phyloP scores from a whole-genome alignment of 83 land plant genomes.

The Thuja plicata region DNA sequence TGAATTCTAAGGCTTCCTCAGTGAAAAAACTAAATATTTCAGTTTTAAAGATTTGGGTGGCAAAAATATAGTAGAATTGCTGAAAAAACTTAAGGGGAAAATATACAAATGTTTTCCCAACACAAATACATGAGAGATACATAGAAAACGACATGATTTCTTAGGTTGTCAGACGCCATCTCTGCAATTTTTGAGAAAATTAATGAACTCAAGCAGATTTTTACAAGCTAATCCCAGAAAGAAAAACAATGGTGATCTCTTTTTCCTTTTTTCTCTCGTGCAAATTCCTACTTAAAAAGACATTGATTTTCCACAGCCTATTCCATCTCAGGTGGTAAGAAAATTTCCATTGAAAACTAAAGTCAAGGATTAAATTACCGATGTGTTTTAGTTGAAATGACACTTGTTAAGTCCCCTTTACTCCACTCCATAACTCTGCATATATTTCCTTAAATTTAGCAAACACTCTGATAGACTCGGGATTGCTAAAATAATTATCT shows the following conservation, averaged over 20 bases:
- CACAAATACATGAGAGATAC: neutral
- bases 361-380: no score
- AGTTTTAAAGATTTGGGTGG: neutral
- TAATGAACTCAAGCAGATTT: neutral
- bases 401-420: no score
- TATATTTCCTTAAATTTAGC: no score
- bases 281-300: neutral
- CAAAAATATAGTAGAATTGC: neutral
- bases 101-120: neutral
- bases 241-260: neutral
- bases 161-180: slow-evolving; percentile 1
- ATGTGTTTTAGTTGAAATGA: no score
- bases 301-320: no score
- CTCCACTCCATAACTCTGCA: no score
- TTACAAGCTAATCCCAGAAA: neutral
- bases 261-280: no score
- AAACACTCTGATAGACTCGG: no score
- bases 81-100: neutral
- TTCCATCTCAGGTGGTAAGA: no score
- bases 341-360: no score
- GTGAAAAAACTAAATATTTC: neutral
- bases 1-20: neutral
- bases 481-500: no score
- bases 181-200: neutral
- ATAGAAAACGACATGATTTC: neutral